Base-by-base conservation (phyloP, 225 moss, liverwort and hornwort genomes). In the Lunularia cruciata region DNA sequence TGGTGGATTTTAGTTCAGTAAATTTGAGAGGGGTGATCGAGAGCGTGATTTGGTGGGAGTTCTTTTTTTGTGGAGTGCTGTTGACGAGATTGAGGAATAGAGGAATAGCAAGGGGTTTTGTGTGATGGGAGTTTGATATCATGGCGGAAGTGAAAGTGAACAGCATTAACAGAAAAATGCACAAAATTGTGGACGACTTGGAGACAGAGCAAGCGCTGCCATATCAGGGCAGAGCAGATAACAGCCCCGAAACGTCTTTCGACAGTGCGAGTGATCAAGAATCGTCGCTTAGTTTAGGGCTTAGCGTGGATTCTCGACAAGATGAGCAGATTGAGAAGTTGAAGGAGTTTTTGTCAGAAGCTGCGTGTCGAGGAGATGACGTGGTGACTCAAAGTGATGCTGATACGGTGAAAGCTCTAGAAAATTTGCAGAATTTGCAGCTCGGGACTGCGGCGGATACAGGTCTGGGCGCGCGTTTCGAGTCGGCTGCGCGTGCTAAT, bases 331-430 rank as follows among this genome's bases (percentile, higher is more conserved):
- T 81, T 56, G 77, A 77, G 47, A 81, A 74, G 77, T 53, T 81
- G 39, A 81, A 77, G 31, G 77, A 81, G 66, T 81, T 81, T 67
- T 52, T 81, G 18, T 66, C 77, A 15, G 81, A 77, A 54, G 81
- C 81, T 58, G 73, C 73, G 52, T 51, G 54, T 15, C 77, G 81
- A 15, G 77, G 77, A 14, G 71, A 71, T 16, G 77, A 81, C 58
- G 52, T 55, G 11, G 77, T 77, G 58, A 74, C 81, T 6, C 77
- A 81, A 19, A 71, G 37, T 47, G 77, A 81, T 45, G 81, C 77
- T 12, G 77, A 81, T 19, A 67, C 77, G 11, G 74, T 77, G 31
- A 81, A 67, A 57, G 66, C 58, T 46, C 52, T 81, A 0, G 81
- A 71, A 23, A 63, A 63, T 20, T 65, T 81, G 77, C 57, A 73